Conservation (phyloP, 768 basidiomycete genomes). For the Chalciporus sphaerocephalus region DNA sequence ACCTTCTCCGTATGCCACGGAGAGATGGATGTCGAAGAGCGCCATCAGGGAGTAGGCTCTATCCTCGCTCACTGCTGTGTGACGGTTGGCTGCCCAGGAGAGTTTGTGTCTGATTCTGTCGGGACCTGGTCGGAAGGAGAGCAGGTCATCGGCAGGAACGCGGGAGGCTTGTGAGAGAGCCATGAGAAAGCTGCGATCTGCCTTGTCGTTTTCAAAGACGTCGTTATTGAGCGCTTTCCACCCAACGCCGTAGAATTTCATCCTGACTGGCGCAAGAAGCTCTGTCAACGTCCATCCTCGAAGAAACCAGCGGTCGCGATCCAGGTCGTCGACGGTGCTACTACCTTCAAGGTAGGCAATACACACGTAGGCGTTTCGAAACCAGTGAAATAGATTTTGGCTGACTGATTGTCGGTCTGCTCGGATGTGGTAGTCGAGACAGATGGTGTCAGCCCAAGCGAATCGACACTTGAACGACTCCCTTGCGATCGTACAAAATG, state of each 20-base stretch:
- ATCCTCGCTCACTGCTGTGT: constrained; percentile 11
- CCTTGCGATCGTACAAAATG: constrained; percentile 10
- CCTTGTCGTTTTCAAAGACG: constrained; percentile 21
- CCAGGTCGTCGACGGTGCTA: constrained; percentile 4
- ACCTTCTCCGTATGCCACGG: constrained; percentile 11
- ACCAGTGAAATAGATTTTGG: constrained; percentile 15
- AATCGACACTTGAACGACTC: constrained; percentile 15
- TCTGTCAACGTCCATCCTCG: constrained; percentile 16
- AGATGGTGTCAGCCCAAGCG: constrained; percentile 18
- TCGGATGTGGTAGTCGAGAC: constrained; percentile 5
- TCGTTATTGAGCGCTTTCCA: constrained; percentile 17
- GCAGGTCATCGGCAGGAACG: constrained; percentile 13
- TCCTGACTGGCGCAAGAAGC: constrained; percentile 16
- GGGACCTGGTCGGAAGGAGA: constrained; percentile 15
- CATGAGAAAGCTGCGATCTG: constrained; percentile 13
- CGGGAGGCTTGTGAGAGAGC: constrained; percentile 12
- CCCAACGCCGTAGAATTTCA: constrained; percentile 19
- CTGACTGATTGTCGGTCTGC: not conserved
- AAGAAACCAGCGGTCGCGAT: constrained; percentile 12
- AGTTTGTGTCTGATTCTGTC: constrained; percentile 19
- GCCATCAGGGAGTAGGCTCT: constrained; percentile 19
- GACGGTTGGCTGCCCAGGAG: constrained; percentile 17
- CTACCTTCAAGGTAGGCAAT: constrained; percentile 11
- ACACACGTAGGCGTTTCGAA: constrained; percentile 20
- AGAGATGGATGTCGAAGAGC: constrained; percentile 14